These are phyloP conservation scores for Ustilago esculenta DNA, from an alignment of 1,284 basidiomycete species.

Conservation along the genomic window DNA sequence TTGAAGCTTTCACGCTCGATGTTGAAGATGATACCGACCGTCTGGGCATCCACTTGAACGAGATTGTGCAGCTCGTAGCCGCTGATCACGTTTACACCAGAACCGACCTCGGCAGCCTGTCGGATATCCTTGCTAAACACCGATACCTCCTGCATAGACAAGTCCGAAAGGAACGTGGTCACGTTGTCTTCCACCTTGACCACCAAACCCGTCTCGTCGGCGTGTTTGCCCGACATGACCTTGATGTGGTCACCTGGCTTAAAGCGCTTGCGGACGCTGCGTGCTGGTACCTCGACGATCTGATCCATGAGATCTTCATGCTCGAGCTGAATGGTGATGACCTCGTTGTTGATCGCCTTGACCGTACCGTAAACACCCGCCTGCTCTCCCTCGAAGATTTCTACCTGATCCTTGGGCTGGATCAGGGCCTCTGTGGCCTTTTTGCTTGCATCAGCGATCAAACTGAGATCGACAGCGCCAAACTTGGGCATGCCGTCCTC, in stretches of 20 bases:
- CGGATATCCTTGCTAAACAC: constrained; percentile 97
- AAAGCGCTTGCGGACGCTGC: constrained; percentile 92
- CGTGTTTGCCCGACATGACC: constrained; percentile 93
- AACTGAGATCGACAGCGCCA: constrained; percentile 75
- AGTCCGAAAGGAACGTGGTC: constrained; percentile 96
- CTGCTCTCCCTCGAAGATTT: constrained; percentile 97
- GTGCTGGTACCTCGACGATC: constrained; percentile 82
- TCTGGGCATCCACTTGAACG: constrained; percentile 92
- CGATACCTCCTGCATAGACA: constrained; percentile 93
- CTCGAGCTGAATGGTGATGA: constrained; percentile 80
- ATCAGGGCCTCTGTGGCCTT: constrained; percentile 87
- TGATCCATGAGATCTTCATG: constrained; percentile 85
- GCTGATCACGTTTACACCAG: constrained; percentile 85
- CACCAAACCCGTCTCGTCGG: constrained; percentile 94
- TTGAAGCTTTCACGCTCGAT: constrained; percentile 95
- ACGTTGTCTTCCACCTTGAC: constrained; percentile 83
- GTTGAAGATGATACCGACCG: constrained; percentile 96
- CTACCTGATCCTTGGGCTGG: constrained; percentile 97
- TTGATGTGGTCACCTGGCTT: constrained; percentile 98
- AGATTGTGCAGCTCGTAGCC: constrained; percentile 96
- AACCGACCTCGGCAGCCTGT: constrained; percentile 94
- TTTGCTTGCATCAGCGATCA: constrained; percentile 86
- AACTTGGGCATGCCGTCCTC: constrained; percentile 53
- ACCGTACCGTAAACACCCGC: constrained; percentile 90
- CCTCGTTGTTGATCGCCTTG: constrained; percentile 85